Conservation (phyloP, 805 yeast species). For the Lachancea quebecensis region DNA sequence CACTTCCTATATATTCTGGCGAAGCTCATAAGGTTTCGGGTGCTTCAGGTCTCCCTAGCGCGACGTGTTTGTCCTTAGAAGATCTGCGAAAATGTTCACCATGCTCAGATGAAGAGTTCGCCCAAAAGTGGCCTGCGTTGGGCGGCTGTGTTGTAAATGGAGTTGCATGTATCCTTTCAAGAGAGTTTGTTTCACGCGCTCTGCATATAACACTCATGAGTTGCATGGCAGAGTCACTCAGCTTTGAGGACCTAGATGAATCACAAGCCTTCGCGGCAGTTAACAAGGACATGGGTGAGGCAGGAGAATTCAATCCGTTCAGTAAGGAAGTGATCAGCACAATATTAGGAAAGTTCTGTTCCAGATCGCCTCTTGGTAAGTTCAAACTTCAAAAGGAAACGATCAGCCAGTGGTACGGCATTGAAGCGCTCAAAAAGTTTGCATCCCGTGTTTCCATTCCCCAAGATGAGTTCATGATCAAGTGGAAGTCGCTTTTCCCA, state of each 20-base stretch:
- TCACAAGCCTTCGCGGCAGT: slow-evolving; percentile 28
- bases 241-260: slow-evolving; percentile 25
- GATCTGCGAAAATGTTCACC: slow-evolving; percentile 34
- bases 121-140: slow-evolving; percentile 40
- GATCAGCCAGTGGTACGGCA: slow-evolving; percentile 60
- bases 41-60: too few relatives aligned
- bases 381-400: slow-evolving; percentile 37
- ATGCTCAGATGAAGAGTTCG: slow-evolving; percentile 50
- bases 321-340: slow-evolving; percentile 42
- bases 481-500: slow-evolving; percentile 60
- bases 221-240: slow-evolving; percentile 32
- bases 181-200: slow-evolving; percentile 29
- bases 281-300: slow-evolving; percentile 27
- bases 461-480: slow-evolving; percentile 51
- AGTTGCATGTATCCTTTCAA: slow-evolving; percentile 33
- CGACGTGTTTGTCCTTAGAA: slow-evolving; percentile 11
- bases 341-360: slow-evolving; percentile 42
- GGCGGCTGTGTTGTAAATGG: slow-evolving; percentile 54
- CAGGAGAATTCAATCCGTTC: slow-evolving; percentile 28
- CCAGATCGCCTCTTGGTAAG: slow-evolving; percentile 14
- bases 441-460: slow-evolving; percentile 29
- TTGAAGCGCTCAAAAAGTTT: slow-evolving; percentile 39
- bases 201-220: slow-evolving; percentile 35
- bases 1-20: slow-evolving; percentile 36
- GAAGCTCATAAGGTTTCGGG: slow-evolving; percentile 8